Percentiles rank a stretch among this genome's conserved stretches.
Conservation (phyloP, 2,329 filamentous ascomycete species). For the Claviceps sp. region DNA sequence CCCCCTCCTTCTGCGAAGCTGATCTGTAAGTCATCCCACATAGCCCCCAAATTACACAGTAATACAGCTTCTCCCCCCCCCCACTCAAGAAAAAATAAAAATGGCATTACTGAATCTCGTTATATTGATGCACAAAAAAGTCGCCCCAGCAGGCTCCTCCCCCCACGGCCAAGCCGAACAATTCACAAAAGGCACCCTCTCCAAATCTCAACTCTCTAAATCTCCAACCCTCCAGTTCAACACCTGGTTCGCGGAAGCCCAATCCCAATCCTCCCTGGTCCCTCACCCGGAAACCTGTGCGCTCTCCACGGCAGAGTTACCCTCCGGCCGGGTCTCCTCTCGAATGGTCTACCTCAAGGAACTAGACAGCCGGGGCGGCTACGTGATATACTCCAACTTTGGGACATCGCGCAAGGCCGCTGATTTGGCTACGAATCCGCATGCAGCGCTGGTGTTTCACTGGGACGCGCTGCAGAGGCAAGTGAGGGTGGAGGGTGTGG, state of each 20-base stretch:
- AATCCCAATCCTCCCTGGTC: conserved; percentile 44
- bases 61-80: not conserved
- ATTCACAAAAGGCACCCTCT: conserved; percentile 53
- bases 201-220: conserved; percentile 44
- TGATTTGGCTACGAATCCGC: conserved; percentile 60
- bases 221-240: conserved; percentile 75
- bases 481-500: conserved; percentile 72
- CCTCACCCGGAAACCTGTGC: conserved; percentile 80
- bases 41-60: no score
- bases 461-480: conserved; percentile 81
- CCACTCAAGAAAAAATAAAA: not conserved
- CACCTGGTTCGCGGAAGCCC: conserved; percentile 71
- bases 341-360: conserved; percentile 94
- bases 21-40: conserved; percentile 28
- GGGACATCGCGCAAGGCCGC: conserved; percentile 57
- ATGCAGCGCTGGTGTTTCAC: conserved; percentile 78
- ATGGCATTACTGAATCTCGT: no score
- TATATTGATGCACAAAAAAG: conserved; percentile 16
- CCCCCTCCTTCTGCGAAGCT: conserved; percentile 21
- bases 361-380: conserved; percentile 60
- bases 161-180: conserved; percentile 56
- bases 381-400: conserved; percentile 90
- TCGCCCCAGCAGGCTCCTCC: conserved; percentile 50
- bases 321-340: conserved; percentile 70
- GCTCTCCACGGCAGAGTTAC: conserved; percentile 71